Percentiles rank a stretch among this genome's conserved stretches.
Evolutionary conservation across 2,329 filamentous ascomycete species (phyloP).

Genomic region (Tolypocladium nubicola): DNA sequence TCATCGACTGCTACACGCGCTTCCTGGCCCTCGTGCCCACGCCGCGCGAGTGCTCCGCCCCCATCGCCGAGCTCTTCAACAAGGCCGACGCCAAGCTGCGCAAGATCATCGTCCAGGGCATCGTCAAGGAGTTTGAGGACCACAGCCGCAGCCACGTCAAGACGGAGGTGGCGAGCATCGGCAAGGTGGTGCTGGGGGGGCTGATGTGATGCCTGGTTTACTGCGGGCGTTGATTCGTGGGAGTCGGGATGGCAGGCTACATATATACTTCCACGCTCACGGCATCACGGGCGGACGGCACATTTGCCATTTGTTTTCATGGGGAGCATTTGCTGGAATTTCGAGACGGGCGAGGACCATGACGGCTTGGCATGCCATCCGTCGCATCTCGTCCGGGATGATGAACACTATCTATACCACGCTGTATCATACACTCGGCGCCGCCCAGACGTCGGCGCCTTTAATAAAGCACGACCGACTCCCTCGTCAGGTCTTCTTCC

Average conservation of each 20-base stretch:
- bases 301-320: background rate
- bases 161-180: constrained; percentile 73
- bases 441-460: background rate
- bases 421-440: background rate
- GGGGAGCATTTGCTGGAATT: background rate
- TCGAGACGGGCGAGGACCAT: no score
- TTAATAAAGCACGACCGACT: background rate
- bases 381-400: background rate
- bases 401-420: background rate
- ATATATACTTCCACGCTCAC: background rate
- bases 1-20: constrained; percentile 84
- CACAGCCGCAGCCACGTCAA: constrained; percentile 65
- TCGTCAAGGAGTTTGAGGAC: constrained; percentile 91
- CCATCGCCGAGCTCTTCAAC: constrained; percentile 72
- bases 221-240: no score
- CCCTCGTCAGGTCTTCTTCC: background rate
- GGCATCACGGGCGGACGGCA: background rate
- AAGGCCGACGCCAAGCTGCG: constrained; percentile 81
- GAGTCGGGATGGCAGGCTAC: no score
- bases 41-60: constrained; percentile 58
- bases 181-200: constrained; percentile 81
- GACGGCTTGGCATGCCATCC: background rate
- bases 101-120: constrained; percentile 78
- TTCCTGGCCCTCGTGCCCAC: constrained; percentile 67
- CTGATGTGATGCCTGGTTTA: constrained; percentile 44